Conservation (phyloP, 148 eudicot species). For the Cornus florida region DNA sequence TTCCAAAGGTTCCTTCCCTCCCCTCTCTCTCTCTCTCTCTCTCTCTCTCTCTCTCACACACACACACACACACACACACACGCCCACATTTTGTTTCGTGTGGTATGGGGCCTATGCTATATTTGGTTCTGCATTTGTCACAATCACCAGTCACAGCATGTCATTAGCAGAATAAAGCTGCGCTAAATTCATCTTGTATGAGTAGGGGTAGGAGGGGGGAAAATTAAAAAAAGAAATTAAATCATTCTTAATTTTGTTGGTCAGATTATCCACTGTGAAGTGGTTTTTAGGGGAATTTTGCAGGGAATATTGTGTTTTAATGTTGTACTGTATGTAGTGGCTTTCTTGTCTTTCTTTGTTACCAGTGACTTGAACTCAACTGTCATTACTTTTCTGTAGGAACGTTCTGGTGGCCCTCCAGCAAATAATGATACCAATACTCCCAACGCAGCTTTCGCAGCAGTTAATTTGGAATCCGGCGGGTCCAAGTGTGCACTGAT, state of each 20-base stretch:
- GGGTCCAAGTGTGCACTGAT: conserved; percentile 49
- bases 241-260: neutral
- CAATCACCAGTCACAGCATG: too few species aligned
- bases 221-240: too few species aligned
- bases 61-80: neutral
- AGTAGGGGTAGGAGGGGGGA: too few species aligned
- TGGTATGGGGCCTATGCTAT: neutral
- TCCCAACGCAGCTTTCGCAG: conserved; percentile 36
- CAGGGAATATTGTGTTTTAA: too few species aligned
- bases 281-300: neutral
- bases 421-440: conserved; percentile 39
- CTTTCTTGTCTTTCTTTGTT: neutral
- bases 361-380: neutral
- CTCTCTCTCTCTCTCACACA: neutral
- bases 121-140: too few species aligned
- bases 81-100: neutral
- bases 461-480: conserved; percentile 35
- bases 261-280: neutral
- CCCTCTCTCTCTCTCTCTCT: conserved; percentile 11
- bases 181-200: too few species aligned
- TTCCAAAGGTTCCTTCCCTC: conserved; percentile 58
- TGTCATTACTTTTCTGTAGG: conserved; percentile 33
- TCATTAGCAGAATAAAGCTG: too few species aligned
- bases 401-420: conserved; percentile 49
- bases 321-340: neutral